Base-by-base conservation (phyloP, 768 basidiomycete species). In the Mycena kentingensis region DNA sequence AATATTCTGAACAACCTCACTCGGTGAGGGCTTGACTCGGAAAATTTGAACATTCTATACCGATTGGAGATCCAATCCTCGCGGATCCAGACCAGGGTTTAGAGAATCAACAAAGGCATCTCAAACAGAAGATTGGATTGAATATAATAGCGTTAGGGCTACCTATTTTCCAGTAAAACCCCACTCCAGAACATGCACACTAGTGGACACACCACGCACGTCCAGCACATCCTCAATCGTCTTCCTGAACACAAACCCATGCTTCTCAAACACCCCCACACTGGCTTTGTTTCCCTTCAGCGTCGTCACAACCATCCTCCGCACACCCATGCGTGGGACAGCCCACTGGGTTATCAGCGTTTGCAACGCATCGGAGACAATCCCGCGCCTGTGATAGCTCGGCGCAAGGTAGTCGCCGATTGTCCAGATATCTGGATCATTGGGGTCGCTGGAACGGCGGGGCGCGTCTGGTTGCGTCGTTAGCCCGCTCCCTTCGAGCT, bases 251-350 rank as follows among this genome's bases (percentile, higher is more conserved):
- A 63, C 66, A 52, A 87, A 88, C 4, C 83, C 83, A 51, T 78
- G 82, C 75, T 87, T 88, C 63, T 81, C 73, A 58, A 90, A 87
- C n/a, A 88, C 85, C 43, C 80, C 73, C 6, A 75, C 68, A 56
- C 88, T 89, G 0, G 73, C 86, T 4, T 65, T 62, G 66, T 90
- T 90, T 6, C 73, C 84, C 5, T 63, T 61, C 41, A 78, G 79
- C 4, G 77, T 73, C 8, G 70, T 67, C 2, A 68, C 77, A n/a
- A 71, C 66, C 52, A 88, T 72, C 41, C 63, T 63, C 7, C 74
- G 74, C 7, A 77, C 73, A 1, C 77, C 74, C 87, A 90, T 87
- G 41, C 83, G 70, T 1, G 85, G 85, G 38, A 87, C 70, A 18
- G 72, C 80, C 87, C 88, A 88, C 10, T 75, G 62, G 13, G 76